Conservation (phyloP, 1,139 yeast genomes). For the Taphrina populina region DNA sequence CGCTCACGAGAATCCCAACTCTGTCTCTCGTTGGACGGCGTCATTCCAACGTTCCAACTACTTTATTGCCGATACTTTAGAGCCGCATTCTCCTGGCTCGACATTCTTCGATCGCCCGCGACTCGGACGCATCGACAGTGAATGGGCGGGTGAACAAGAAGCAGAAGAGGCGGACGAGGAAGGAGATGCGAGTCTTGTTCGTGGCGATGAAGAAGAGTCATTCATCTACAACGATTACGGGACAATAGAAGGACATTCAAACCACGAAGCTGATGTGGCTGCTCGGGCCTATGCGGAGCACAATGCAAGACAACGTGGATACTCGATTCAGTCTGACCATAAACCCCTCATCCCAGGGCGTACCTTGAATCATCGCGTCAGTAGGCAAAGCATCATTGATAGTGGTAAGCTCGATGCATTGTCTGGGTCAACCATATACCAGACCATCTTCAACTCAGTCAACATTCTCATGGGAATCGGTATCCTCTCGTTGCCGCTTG, state of each 20-base stretch:
- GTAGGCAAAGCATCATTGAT: conserved; percentile 15
- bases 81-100: conserved; percentile 24
- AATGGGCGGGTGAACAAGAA: conserved; percentile 32
- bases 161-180: conserved; percentile 20
- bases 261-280: conserved; percentile 14
- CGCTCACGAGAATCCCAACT: conserved; percentile 19
- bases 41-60: conserved; percentile 29
- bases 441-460: conserved; percentile 82
- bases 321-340: conserved; percentile 13
- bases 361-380: not conserved
- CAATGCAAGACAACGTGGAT: conserved; percentile 13
- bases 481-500: conserved; percentile 77
- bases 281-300: conserved; percentile 20
- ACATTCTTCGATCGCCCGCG: conserved; percentile 22
- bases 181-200: conserved; percentile 13
- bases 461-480: conserved; percentile 87
- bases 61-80: conserved; percentile 30
- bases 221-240: conserved; percentile 23
- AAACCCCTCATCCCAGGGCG: conserved; percentile 21
- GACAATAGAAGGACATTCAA: conserved; percentile 3
- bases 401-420: conserved; percentile 11
- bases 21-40: conserved; percentile 19
- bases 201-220: conserved; percentile 25
- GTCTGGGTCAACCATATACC: conserved; percentile 47
- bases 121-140: conserved; percentile 25